These are phyloP conservation scores for Arthrobotrys sinensis DNA, from an alignment of 2,329 filamentous ascomycete genomes.

Conservation along the genomic window DNA sequence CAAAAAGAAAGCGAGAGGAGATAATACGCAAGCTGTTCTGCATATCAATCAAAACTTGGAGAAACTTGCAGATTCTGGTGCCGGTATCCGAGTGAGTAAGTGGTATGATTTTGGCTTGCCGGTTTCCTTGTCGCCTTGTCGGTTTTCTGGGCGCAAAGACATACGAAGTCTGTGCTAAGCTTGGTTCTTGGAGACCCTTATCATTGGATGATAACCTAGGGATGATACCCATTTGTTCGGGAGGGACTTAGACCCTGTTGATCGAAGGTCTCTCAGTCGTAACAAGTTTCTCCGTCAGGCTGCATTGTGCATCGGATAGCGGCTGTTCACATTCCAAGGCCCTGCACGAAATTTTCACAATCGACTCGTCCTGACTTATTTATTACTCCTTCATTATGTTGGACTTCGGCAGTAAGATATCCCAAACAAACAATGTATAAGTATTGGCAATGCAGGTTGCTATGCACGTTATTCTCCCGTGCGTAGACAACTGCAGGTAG, in stretches of 20 bases:
- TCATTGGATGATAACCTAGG: slow-evolving; percentile 27
- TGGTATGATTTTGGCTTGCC: slow-evolving; percentile 20
- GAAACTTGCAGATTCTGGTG: slow-evolving; percentile 26
- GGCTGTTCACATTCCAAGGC: not conserved
- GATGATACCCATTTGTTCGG: slow-evolving; percentile 19
- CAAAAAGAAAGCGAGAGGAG: slow-evolving; percentile 1
- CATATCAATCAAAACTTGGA: not conserved
- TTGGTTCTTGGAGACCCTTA: slow-evolving; percentile 23
- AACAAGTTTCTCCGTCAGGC: slow-evolving; percentile 7
- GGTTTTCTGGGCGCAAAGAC: slow-evolving; percentile 45
- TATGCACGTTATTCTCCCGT: not conserved
- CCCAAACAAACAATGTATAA: not conserved
- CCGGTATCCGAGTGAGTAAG: slow-evolving; percentile 12
- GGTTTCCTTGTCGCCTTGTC: slow-evolving; percentile 47
- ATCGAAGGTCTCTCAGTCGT: slow-evolving; percentile 39
- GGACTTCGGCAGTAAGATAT: not conserved
- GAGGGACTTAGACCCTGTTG: slow-evolving; percentile 41
- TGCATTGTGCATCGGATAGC: slow-evolving; percentile 20
- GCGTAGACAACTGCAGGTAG: not conserved
- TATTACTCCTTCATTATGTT: not conserved
- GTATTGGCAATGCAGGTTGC: not conserved
- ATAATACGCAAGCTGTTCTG: slow-evolving; percentile 12
- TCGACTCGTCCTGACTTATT: not conserved
- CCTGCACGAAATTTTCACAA: slow-evolving; percentile 6
- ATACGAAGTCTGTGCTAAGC: slow-evolving; percentile 42